phyloP scores from a whole-genome alignment of 257 asterid species.

The Solanum corneliomulleri region DNA sequence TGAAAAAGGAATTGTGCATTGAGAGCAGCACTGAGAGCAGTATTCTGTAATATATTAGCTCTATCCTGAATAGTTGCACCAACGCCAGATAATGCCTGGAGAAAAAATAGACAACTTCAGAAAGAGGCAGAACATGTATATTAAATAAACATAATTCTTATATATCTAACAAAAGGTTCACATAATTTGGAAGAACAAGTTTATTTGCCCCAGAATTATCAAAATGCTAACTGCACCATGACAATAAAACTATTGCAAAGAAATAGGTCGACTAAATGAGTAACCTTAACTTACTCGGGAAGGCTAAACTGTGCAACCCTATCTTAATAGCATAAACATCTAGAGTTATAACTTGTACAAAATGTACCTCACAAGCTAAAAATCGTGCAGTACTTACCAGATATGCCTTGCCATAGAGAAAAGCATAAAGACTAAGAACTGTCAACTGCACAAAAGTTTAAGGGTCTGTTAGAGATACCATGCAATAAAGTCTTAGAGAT shows the following conservation, averaged over 20 bases:
- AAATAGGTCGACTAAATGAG: background rate
- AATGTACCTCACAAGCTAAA: background rate
- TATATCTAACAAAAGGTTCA: background rate
- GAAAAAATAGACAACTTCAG: slow-evolving; percentile 5
- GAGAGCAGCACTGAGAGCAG: slow-evolving; percentile 70
- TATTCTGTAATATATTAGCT: slow-evolving; percentile 43
- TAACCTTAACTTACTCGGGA: background rate
- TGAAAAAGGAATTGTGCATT: slow-evolving; percentile 95
- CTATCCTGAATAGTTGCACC: slow-evolving; percentile 57
- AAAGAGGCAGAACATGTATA: background rate
- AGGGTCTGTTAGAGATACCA: background rate
- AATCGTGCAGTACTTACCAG: slow-evolving; percentile 45
- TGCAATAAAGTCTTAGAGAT: background rate
- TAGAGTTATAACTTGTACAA: background rate
- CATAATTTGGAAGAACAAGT: background rate
- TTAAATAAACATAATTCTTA: background rate
- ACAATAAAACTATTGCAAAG: background rate
- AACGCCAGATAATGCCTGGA: slow-evolving; percentile 91
- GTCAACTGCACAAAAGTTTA: slow-evolving; percentile 67
- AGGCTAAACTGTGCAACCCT: background rate
- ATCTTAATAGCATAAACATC: background rate
- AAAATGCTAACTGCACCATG: background rate
- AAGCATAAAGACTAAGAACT: slow-evolving; percentile 72
- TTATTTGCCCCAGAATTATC: background rate
- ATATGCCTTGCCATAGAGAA: slow-evolving; percentile 92